Evolutionary conservation across 2,329 filamentous ascomycete genomes (phyloP), one percentile per base, ranked within the genome.

Genomic region (Gaeumannomyces sp.): DNA sequence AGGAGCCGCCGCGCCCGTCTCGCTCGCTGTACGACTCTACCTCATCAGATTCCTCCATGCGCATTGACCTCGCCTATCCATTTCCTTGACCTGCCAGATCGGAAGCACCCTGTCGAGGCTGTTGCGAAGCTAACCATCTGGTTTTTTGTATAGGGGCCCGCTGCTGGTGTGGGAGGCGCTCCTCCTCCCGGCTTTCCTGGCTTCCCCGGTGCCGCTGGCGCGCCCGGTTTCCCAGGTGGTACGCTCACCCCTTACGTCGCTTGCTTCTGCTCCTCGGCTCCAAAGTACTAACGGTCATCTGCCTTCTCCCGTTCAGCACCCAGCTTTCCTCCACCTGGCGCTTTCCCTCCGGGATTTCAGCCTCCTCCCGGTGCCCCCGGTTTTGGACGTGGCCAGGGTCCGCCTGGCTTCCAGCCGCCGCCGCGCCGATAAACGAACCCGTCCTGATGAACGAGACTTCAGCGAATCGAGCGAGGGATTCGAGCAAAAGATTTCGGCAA

Each of bases 151-250:
- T 68, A 87, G 84, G 85, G 94, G 38, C 94, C 94, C 73, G 92
- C 92, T 77, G 89, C 90, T 73, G 94, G 93, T 74, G 89, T 97
- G 73, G 94, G 92, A 72, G 89, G 88, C 66, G 90, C 76, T 53
- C 79, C 76, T 65, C 89, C 90, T 62, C 89, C 90, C 70, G 82
- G 84, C 56, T 79, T 78, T 70, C 84, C 81, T 67, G 82, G 82
- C 69, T 83, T 86, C 73, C 80, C 81, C 67, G 77, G 81, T 29
- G 79, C 83, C 60, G 45, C 45, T n/a, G 77, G 86, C 76, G 83
- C 79, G 60, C 73, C 76, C 70, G 77, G 81, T 25, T 84, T 84
- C 68, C 78, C 83, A 71, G 83, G 81, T 69, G 83, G 84, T 86
- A 77, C 74, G 83, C 82, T 65, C 10, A 22, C 45, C 10, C 57